Conservation (phyloP, 2,329 filamentous ascomycete genomes). For the Fusarium bactridioides region DNA sequence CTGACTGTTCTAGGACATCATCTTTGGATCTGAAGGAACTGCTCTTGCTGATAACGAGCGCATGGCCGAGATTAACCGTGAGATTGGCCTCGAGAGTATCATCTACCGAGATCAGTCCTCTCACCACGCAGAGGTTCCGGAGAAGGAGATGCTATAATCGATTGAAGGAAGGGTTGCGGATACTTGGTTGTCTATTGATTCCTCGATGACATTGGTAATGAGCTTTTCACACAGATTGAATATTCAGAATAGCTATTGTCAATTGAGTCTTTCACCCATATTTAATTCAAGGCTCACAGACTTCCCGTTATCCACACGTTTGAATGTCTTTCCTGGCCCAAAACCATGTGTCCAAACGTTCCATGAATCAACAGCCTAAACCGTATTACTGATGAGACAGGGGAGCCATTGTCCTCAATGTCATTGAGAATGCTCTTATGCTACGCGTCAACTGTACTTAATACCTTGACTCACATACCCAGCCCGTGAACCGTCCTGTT, state of each 20-base stretch:
- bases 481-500: too few species aligned
- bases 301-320: background rate
- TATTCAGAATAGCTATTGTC: background rate
- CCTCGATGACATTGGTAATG: background rate
- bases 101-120: background rate
- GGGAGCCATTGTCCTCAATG: too few species aligned
- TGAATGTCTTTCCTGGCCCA: background rate
- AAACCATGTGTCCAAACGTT: too few species aligned
- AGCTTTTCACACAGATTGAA: background rate
- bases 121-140: background rate
- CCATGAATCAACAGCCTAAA: too few species aligned
- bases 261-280: background rate
- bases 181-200: background rate
- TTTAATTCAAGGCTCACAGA: too few species aligned
- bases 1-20: constrained; percentile 58
- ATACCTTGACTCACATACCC: background rate
- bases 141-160: background rate
- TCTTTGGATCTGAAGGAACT: constrained; percentile 72
- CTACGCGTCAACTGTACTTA: too few species aligned
- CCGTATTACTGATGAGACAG: too few species aligned
- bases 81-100: constrained; percentile 64
- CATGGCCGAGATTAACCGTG: constrained; percentile 76
- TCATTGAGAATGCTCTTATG: too few species aligned
- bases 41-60: constrained; percentile 72
- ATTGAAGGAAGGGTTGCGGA: background rate